phyloP scores from a whole-genome alignment of 176 grass and related monocot genomes.

The Melocanna baccifera region DNA sequence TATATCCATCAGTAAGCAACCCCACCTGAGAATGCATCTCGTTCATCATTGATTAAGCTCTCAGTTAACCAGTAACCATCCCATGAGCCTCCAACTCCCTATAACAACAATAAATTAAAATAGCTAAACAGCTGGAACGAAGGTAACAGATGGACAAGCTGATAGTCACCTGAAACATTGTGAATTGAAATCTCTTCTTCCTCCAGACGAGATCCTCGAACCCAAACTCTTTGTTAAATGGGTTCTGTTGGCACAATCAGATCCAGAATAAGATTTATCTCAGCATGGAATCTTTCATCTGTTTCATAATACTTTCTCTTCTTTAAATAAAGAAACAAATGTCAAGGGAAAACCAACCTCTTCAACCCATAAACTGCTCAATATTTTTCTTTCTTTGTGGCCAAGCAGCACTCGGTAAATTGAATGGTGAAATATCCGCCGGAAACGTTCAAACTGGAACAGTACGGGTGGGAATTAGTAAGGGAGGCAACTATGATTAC shows the following conservation, averaged over 20 bases:
- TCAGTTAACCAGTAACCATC: conserved; percentile 97
- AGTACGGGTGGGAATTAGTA: neutral
- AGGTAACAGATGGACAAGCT: neutral
- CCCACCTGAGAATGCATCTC: conserved; percentile 60
- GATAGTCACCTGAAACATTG: conserved; percentile 84
- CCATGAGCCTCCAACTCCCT: conserved; percentile 81
- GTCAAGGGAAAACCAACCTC: conserved; percentile 50
- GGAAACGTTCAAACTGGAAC: conserved; percentile 84
- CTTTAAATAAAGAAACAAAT: neutral
- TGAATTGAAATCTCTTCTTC: conserved; percentile 87
- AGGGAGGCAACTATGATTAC: neutral
- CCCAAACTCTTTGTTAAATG: conserved; percentile 73
- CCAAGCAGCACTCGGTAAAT: conserved; percentile 68
- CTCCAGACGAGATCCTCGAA: conserved; percentile 74
- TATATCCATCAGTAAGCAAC: conserved; percentile 68
- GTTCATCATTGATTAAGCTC: conserved; percentile 71
- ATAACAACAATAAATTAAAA: conserved; percentile 8
- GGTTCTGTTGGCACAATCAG: conserved; percentile 44
- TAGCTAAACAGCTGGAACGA: neutral
- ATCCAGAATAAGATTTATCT: neutral
- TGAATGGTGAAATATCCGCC: conserved; percentile 87
- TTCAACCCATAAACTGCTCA: conserved; percentile 88
- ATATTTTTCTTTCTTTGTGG: conserved; percentile 77
- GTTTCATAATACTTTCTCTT: neutral
- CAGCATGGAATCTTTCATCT: neutral